Percentiles rank a stretch among this genome's conserved stretches.
phyloP scores from a whole-genome alignment of 768 basidiomycete genomes.

The Macrolepiota dolichaula region DNA sequence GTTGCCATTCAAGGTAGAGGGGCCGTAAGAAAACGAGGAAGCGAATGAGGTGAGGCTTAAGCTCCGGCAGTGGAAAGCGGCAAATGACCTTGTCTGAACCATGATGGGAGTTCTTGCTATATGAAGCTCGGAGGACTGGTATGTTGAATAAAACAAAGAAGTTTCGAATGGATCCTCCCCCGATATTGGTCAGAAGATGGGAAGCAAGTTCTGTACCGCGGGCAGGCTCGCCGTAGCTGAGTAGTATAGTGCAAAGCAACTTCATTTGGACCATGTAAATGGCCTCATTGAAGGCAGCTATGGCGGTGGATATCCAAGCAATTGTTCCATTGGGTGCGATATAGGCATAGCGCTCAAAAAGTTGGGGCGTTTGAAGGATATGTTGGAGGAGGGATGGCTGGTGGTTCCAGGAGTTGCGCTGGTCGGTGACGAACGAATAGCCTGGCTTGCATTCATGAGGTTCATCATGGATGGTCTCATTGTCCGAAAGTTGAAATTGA shows the following conservation, averaged over 20 bases:
- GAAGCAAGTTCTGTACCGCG: slow-evolving; percentile 16
- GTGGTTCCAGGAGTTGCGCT: neutral
- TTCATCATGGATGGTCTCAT: neutral
- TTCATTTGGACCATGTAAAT: slow-evolving; percentile 2
- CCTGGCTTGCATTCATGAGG: neutral
- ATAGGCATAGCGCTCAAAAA: neutral
- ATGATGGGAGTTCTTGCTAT: neutral
- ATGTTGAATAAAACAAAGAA: neutral
- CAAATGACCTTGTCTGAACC: neutral
- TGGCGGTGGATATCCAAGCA: neutral
- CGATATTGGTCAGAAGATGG: slow-evolving; percentile 5
- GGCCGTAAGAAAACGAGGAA: neutral
- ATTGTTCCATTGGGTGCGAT: neutral
- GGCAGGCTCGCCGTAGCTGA: slow-evolving; percentile 14
- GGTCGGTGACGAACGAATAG: neutral
- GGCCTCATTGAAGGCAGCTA: neutral
- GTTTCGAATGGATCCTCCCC: neutral
- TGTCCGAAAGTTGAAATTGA: neutral
- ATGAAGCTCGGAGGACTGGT: neutral
- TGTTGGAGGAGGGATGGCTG: neutral
- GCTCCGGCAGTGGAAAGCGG: neutral
- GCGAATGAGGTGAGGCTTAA: neutral
- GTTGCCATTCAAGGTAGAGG: neutral
- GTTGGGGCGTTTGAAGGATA: neutral
- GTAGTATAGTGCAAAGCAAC: slow-evolving; percentile 4